These are phyloP conservation scores for Globisporangium acanthophoron DNA, from an alignment of 352 stramenopile species.

Conservation along the genomic window DNA sequence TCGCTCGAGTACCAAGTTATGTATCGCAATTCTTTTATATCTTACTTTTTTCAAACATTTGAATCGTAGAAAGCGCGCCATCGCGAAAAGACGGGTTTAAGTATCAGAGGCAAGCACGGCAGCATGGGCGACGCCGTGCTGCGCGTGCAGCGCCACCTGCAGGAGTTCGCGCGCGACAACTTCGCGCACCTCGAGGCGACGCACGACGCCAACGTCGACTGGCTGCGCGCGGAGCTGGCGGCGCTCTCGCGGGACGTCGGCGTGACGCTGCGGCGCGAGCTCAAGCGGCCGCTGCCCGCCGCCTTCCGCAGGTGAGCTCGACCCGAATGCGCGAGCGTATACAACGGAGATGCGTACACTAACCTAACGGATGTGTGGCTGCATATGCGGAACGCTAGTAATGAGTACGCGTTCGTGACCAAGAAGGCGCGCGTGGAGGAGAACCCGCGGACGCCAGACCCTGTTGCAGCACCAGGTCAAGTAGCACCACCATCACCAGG, in stretches of 20 bases:
- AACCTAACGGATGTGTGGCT: background rate
- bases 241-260: slow-evolving; percentile 47
- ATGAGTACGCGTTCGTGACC: slow-evolving; percentile 10
- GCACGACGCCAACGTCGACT: slow-evolving; percentile 36
- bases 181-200: slow-evolving; percentile 39
- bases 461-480: background rate
- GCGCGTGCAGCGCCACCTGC: slow-evolving; percentile 50
- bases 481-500: background rate
- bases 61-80: background rate
- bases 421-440: slow-evolving; percentile 10
- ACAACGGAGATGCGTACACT: background rate
- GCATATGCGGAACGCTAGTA: background rate
- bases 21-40: no score
- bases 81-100: no score
- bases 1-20: no score
- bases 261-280: slow-evolving; percentile 35
- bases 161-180: slow-evolving; percentile 45
- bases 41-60: background rate
- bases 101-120: background rate
- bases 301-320: slow-evolving; percentile 10
- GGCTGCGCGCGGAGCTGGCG: slow-evolving; percentile 46
- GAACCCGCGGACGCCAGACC: background rate
- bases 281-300: slow-evolving; percentile 13
- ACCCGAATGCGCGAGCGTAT: slow-evolving; percentile 6
- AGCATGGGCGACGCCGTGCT: slow-evolving; percentile 63